Evolutionary conservation across 1,284 basidiomycete genomes (phyloP), one percentile per base, ranked within the genome.

Genomic region (Austroboletus niveus): DNA sequence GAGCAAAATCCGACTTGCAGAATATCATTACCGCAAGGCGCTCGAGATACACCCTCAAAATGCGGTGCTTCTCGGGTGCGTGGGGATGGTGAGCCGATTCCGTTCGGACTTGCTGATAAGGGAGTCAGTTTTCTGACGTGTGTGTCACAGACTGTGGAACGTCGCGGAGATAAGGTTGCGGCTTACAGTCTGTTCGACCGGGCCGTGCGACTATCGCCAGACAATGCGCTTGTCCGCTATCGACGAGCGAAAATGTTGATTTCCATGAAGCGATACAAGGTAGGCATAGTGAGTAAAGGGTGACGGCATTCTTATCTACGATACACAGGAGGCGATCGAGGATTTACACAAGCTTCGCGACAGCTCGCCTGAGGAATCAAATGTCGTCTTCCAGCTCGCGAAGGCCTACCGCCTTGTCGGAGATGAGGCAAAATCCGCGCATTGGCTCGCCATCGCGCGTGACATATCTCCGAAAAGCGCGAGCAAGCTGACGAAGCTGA

Each of bases 341-440:
- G 90, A 92, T 66, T 79, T 98, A 59, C 84, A 92, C 70, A 75
- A 79, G 51, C 80, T 98, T 45, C 79, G 85, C 57, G 85, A 84
- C 63, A 76, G 82, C 53, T 89, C 92, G 31, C 93, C 94, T 11
- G 92, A 94, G 67, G 94, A 98, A 75, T 89, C 92, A 53, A 95
- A 96, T 72, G 89, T 98, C 48, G 84, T 94, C 56, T 95, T 95
- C 79, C 86, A 96, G 69, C 82, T 98, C n/a, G 94, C 92, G 32
- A 91, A 89, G 72, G 87, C 88, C 56, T 95, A 94, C 67, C 81
- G 91, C 45, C 76, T 90, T 57, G 72, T 87, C 49, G 91, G 90
- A 27, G 76, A 91, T 68, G 83, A 83, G 57, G 76, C 81, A n/a
- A 86, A 88, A 69, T 85, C 89, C 42, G 87, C 91, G 50, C 83